phyloP scores from a whole-genome alignment of 2,329 filamentous ascomycete species.

The Teratosphaeria viscida region DNA sequence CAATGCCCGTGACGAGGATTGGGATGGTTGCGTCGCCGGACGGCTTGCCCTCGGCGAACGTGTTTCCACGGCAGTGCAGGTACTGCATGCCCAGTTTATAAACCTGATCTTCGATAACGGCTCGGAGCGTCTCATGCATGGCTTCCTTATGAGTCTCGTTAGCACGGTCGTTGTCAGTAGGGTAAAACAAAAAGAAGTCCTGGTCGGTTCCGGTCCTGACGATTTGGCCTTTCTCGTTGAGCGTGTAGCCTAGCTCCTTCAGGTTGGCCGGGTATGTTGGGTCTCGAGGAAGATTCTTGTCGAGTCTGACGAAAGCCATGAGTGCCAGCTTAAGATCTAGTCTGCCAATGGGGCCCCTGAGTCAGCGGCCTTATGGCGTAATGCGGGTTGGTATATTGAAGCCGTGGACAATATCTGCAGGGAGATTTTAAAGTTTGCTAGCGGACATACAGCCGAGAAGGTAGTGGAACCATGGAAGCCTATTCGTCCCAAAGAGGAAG shows the following conservation, averaged over 20 bases:
- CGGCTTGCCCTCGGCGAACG: slow-evolving; percentile 7
- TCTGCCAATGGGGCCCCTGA: background rate
- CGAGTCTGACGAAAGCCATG: slow-evolving; percentile 52
- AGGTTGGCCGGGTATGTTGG: slow-evolving; percentile 56
- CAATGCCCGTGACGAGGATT: slow-evolving; percentile 50
- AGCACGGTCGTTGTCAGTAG: slow-evolving; percentile 62
- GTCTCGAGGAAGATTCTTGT: slow-evolving; percentile 60
- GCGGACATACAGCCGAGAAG: background rate
- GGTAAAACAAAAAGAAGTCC: slow-evolving; percentile 62
- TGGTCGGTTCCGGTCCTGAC: slow-evolving; percentile 4
- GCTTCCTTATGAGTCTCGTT: slow-evolving; percentile 61
- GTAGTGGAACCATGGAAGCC: background rate
- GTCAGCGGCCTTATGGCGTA: background rate
- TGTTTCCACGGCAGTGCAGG: slow-evolving; percentile 16
- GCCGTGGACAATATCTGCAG: background rate
- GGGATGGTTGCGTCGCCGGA: slow-evolving; percentile 49
- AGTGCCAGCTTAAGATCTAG: background rate
- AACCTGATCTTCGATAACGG: slow-evolving; percentile 9
- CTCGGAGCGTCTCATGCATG: slow-evolving; percentile 45
- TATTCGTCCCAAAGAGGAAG: background rate
- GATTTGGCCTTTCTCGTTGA: slow-evolving; percentile 13
- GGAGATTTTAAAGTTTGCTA: background rate
- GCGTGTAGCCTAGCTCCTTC: slow-evolving; percentile 55
- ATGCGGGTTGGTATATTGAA: background rate
- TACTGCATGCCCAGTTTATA: slow-evolving; percentile 10